Evolutionary conservation across 495 filamentous ascomycete genomes (phyloP), one percentile per base, ranked within the genome.

Genomic region (Aspergillus ostianus): DNA sequence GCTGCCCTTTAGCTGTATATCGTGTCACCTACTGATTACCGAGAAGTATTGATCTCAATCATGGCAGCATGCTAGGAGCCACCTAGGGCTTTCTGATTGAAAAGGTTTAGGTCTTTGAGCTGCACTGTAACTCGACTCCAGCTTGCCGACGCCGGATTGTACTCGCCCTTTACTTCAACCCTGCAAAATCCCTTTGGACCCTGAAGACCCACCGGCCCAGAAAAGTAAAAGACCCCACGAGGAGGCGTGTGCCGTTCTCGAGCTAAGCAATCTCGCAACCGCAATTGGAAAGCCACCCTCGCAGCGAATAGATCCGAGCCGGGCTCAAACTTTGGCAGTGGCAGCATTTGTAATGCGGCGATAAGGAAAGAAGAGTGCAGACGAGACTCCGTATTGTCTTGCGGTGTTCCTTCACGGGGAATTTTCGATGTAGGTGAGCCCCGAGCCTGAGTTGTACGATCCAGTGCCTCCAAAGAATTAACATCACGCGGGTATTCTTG

Each of bases 141-240:
- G 48, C 59, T 68, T 10, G 68, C 63, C 17, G 74, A 68, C n/a
- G 67, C 72, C 15, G 85, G 84, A 65, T 90, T 83, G 69, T 87
- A 90, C 41, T 79, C 79, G 44, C 81, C 85, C 21, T 67, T 67
- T 2, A 87, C 82, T 67, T 88, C 84, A 53, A 87, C 66, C 17
- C 82, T 78, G 57, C 82, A 77, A 60, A 76, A 77, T 4, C 80
- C 86, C 52, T 75, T 82, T 0, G 81, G 67, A 1, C 87, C 85
- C 29, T 80, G 75, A 2, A 93, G 51, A 55, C 87, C 86, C 0
- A 95, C 81, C 2, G 90, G 73, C 0, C 90, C 90, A 19, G 72
- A 73, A 20, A 93, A 76, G 17, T 82, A 69, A 53, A 93, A 82
- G 23, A 80, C 80, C 2, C 90, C 90, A 23, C 86, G 80, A 10